Conservation (phyloP, 441 rosid genomes). For the Adansonia rubrostipa region DNA sequence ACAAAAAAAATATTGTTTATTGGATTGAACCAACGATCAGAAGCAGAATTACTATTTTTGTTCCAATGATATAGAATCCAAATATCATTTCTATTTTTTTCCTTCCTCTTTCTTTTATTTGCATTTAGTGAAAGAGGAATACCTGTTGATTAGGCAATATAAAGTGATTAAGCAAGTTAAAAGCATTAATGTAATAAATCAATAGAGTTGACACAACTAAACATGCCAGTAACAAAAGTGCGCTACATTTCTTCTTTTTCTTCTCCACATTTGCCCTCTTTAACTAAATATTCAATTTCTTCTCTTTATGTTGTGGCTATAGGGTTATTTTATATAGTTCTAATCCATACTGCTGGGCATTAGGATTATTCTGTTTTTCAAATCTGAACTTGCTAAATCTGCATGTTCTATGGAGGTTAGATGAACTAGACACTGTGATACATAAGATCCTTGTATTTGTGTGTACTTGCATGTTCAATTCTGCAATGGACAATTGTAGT, state of each 20-base stretch:
- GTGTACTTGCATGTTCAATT: neutral
- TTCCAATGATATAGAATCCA: too few relatives aligned
- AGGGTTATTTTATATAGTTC: neutral
- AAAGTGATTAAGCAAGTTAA: neutral
- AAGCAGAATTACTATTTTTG: too few relatives aligned
- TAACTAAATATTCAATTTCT: neutral
- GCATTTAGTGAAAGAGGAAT: neutral
- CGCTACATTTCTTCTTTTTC: neutral
- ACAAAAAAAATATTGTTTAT: too few relatives aligned
- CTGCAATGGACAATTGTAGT: neutral
- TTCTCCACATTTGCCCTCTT: neutral
- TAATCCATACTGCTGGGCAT: neutral
- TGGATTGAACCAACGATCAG: too few relatives aligned
- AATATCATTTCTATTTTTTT: too few relatives aligned
- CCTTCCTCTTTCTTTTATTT: too few relatives aligned
- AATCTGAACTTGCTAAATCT: neutral
- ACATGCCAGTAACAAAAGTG: neutral
- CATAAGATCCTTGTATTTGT: neutral
- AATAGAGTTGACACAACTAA: neutral
- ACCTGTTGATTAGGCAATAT: neutral
- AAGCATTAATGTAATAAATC: neutral
- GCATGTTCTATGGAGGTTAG: neutral
- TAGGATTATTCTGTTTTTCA: neutral
- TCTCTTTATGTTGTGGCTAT: neutral
- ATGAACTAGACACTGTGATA: neutral